Evolutionary conservation across 2,329 filamentous ascomycete genomes (phyloP), one percentile per base, ranked within the genome.

Genomic region (Neobulgaria alba): DNA sequence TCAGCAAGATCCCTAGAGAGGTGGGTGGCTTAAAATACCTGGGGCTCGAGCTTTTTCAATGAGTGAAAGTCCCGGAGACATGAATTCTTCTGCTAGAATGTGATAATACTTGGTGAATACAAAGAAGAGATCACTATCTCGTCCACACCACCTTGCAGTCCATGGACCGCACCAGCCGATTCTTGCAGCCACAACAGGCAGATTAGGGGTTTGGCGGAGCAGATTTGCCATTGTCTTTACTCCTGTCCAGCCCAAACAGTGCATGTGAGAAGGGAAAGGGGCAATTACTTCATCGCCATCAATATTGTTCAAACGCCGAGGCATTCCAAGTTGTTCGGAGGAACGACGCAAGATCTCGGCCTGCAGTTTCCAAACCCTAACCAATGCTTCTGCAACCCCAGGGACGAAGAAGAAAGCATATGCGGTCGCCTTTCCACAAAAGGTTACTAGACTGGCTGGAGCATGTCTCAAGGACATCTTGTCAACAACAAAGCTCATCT

Each of bases 391-490:
- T 12, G 80, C 78, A 47, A 85, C 70, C 14, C 80, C 79, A 8
- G 79, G 79, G 42, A 80, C 83, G 55, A 84, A 85, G 57, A 82
- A 80, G 58, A 85, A 86, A 8, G 80, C 80, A 61, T 84, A 85
- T 3, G 81, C 80, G 52, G 75, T 77, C 3, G 80, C 79, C 58
- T 84, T 85, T 36, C 81, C 82, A 52, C 79, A 82, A 53, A 85
- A 86, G 2, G 75, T 72, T 26, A 85, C 80, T 41, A 78, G 55
- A 56, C 72, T 75, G 29, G 61, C 60, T 15, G 62, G 62, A 10
- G 61, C 61, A 55, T 79, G 78, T 44, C 78, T 69, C 51, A 81
- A 65, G 5, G 79, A 82, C 78, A 86, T 83, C 50, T 80, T 80
- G 42, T 84, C 79, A 4, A 85, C 73, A n/a, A 80, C 78, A 54